Evolutionary conservation across 2,329 filamentous ascomycete genomes (phyloP), one percentile per base, ranked within the genome.

Genomic region (Beauveria sp.): DNA sequence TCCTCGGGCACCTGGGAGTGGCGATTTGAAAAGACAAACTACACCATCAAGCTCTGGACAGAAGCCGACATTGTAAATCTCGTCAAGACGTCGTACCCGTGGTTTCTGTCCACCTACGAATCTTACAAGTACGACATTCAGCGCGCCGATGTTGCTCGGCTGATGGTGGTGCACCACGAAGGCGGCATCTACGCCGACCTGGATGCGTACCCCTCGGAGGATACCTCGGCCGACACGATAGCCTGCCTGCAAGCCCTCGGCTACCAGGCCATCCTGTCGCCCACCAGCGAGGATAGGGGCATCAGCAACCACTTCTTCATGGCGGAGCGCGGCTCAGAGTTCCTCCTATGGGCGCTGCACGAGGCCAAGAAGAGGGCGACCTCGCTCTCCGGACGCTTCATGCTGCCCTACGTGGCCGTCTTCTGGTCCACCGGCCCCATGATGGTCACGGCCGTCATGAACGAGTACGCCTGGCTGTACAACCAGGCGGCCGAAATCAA

Each of bases 291-390:
- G 1, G 63, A 58, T 10, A 10, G 22, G 9, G 65, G 67, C 0
- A 20, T 68, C 16, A 69, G 68, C 51, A 69, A 68, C 50, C 68
- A 69, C 64, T 68, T 68, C 62, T 67, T 69, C 65, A 67, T 69
- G 67, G 68, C 65, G 0, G 52, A 64, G 22, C 40, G 45, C 2
- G 64, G 60, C 0, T 65, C 67, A 1, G 49, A 63, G 18, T 66
- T 69, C 8, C 58, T 69, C 1, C 55, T 61, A n/a, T 67, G 64
- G 65, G 56, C 65, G 3, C 61, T 69, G 2, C 59, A 63, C 46
- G 67, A 69, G 31, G 66, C 66, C 8, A 67, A 68, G 24, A 64
- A 66, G 10, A 63, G 67, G 40, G 65, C 63, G 5, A 63, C 60
- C 5, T 10, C 64, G 6, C 18, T 48, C 0, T 63, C 66, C 10